Evolutionary conservation across 208 protist species (phyloP).

Genomic region (Trypanosoma congolense): DNA sequence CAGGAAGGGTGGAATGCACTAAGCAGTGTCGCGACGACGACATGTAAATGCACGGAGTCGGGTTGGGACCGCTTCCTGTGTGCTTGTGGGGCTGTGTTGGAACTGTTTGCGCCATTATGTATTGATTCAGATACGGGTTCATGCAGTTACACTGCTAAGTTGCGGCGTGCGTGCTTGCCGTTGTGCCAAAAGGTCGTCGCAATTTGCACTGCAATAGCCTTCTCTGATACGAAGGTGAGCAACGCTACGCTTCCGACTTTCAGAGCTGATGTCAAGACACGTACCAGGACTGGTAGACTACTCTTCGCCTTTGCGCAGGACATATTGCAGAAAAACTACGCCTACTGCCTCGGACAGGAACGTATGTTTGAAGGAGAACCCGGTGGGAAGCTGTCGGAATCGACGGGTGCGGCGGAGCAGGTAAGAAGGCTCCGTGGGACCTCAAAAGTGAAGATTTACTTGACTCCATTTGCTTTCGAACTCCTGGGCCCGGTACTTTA

Average conservation of each 20-base stretch:
- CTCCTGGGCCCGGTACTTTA: conserved; percentile 13
- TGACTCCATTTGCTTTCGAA: conserved; percentile 9
- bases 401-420: neutral
- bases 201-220: conserved; percentile 5
- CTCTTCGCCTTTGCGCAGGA: conserved; percentile 83
- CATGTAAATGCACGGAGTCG: neutral
- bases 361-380: conserved; percentile 35
- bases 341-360: conserved; percentile 60
- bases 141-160: neutral
- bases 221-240: neutral
- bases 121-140: conserved; percentile 7
- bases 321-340: conserved; percentile 80
- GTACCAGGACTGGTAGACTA: conserved; percentile 23
- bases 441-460: conserved; percentile 6
- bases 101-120: conserved; percentile 59
- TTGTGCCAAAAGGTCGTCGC: conserved; percentile 10
- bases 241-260: neutral
- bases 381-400: neutral
- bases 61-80: conserved; percentile 8
- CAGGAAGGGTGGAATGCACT: conserved; percentile 2
- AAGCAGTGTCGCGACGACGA: neutral
- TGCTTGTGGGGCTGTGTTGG: conserved; percentile 37
- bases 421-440: neutral
- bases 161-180: conserved; percentile 8
- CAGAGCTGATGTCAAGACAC: neutral